Conservation (phyloP, 2,329 filamentous ascomycete genomes). For the Exserohilum turcica region DNA sequence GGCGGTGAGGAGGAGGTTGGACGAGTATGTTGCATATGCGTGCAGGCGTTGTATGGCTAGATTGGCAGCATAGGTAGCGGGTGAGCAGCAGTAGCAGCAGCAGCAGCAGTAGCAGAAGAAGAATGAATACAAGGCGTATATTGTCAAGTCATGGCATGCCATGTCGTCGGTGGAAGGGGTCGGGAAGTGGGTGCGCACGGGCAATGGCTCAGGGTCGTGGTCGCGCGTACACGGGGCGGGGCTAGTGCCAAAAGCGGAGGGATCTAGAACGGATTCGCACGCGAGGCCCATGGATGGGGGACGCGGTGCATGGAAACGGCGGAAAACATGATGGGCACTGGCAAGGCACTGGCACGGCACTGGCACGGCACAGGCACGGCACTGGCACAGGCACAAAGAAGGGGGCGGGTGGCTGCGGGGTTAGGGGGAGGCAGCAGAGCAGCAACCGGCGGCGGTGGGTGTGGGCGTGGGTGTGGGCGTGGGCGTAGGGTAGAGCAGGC, state of each 20-base stretch:
- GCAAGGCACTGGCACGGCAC: too few species aligned
- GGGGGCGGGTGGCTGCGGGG: background rate
- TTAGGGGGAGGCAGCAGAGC: background rate
- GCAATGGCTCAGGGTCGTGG: constrained; percentile 2
- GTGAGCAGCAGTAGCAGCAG: constrained; percentile 12
- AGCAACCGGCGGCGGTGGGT: background rate
- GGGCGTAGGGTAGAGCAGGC: background rate
- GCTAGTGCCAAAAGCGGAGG: background rate
- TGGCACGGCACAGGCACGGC: too few species aligned
- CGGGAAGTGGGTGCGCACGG: constrained; percentile 1
- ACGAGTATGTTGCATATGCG: constrained; percentile 8
- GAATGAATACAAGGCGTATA: constrained; percentile 1
- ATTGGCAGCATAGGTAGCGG: constrained; percentile 8
- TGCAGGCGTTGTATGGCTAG: constrained; percentile 16
- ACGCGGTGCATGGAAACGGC: constrained; percentile 5
- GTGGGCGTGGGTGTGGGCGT: background rate
- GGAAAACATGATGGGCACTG: background rate
- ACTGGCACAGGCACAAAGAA: too few species aligned
- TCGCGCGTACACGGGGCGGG: background rate
- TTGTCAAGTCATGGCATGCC: background rate
- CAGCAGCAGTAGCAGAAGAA: too few species aligned
- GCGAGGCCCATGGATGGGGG: background rate
- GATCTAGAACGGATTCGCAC: constrained; percentile 10
- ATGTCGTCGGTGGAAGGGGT: background rate
- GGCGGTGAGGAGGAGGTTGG: background rate